Base-by-base conservation (phyloP, 768 basidiomycete species). In the Boletus insuetus region DNA sequence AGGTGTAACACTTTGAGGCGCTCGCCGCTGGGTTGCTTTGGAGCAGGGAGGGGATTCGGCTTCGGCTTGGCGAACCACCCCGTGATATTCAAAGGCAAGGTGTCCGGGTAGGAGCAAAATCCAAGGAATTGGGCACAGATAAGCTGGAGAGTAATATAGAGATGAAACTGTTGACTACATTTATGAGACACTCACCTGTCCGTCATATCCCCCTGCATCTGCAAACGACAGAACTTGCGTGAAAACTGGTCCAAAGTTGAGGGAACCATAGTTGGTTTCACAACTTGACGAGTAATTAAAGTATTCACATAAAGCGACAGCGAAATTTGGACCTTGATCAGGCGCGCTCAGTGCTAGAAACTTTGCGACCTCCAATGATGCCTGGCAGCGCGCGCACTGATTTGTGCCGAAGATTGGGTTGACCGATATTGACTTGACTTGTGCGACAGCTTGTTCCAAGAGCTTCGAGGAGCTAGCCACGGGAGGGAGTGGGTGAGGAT, bases 31-130 rank as follows among this genome's bases (percentile, higher is more conserved):
- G 79, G 78, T 65, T 77, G 75, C 66, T 78, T 86, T 0, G 77
- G 75, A 10, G 74, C 56, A n/a, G 86, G 86, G 13, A 85, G 77
- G 5, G 84, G 83, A 29, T 79, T 77, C 1, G 89, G 89, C 65
- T 91, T 91, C 3, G 87, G 86, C 68, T 88, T 91, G 29, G 80
- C 74, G 69, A 91, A 91, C 85, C 88, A 91, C 13, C 72, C 73
- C 1, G 80, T 84, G 34, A 85, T 64, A 63, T 91, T 79, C 59
- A 91, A 74, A 4, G 85, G 76, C 8, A 82, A 69, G 2, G 86
- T 79, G 0, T 80, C 75, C 10, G 86, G 83, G 19, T 77, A 71
- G 6, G 85, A 72, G 63, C 88, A 89, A 54, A 80, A 60, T 17
- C 67, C 54, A 14, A 85, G 67, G 67, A 87, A 85, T 65, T 82